Evolutionary conservation across 768 basidiomycete species (phyloP).

Genomic region (Boletus edulis): DNA sequence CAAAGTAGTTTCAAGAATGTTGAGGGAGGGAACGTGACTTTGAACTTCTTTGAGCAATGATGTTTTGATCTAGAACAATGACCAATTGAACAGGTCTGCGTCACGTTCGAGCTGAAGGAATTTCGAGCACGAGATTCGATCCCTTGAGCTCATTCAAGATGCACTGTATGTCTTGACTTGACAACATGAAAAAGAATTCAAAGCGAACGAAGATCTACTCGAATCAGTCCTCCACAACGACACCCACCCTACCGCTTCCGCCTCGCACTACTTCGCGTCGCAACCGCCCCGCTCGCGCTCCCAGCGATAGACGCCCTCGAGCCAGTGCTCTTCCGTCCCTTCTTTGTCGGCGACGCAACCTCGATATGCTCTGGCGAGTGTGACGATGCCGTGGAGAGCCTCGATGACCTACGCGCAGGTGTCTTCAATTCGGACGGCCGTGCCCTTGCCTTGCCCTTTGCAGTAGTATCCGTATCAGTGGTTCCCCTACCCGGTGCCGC

Average conservation of each 20-base stretch:
- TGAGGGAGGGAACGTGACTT: too few relatives aligned
- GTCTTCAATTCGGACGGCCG: conserved; percentile 22
- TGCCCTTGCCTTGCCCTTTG: conserved; percentile 19
- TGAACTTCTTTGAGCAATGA: too few relatives aligned
- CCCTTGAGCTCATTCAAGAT: too few relatives aligned
- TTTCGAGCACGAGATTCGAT: too few relatives aligned
- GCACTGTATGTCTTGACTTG: too few relatives aligned
- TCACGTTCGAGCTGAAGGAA: too few relatives aligned
- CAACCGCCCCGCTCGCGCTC: conserved; percentile 10
- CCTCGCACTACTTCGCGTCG: conserved; percentile 31
- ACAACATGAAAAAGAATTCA: neutral
- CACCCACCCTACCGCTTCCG: conserved; percentile 24
- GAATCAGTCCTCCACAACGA: neutral
- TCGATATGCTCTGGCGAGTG: conserved; percentile 32
- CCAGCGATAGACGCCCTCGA: conserved; percentile 8
- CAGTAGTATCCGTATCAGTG: neutral
- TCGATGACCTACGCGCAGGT: conserved; percentile 37
- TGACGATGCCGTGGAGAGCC: conserved; percentile 36
- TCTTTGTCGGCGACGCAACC: conserved; percentile 22
- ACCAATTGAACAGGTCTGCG: too few relatives aligned
- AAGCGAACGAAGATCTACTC: conserved; percentile 1
- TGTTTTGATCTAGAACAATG: too few relatives aligned
- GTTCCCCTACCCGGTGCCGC: neutral
- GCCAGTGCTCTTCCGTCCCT: conserved; percentile 21
- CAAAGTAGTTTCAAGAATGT: too few relatives aligned